phyloP scores from a whole-genome alignment of 768 basidiomycete genomes.

The Guyanaporus albipodus region DNA sequence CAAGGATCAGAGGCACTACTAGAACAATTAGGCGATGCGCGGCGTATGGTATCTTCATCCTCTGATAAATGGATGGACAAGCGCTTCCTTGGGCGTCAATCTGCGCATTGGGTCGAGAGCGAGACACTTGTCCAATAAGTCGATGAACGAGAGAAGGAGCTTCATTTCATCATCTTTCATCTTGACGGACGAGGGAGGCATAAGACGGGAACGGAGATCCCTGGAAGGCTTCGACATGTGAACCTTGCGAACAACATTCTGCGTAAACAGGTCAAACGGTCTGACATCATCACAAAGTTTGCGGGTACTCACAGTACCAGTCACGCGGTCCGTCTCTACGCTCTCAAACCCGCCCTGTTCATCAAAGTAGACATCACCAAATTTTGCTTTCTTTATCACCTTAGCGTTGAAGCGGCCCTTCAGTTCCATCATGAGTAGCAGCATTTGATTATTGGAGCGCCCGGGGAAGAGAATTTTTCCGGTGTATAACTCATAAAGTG shows the following conservation, averaged over 20 bases:
- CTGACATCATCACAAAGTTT: conserved; percentile 1
- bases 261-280: conserved; percentile 19
- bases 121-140: conserved; percentile 89
- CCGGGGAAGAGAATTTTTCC: conserved; percentile 98
- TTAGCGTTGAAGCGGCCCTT: conserved; percentile 91
- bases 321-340: conserved; percentile 79
- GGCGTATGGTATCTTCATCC: conserved; percentile 33
- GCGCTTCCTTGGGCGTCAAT: conserved; percentile 86
- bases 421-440: conserved; percentile 96
- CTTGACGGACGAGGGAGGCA: conserved; percentile 75
- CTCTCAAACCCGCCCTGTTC: conserved; percentile 85
- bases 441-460: conserved; percentile 96
- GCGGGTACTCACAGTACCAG: conserved; percentile 64
- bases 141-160: conserved; percentile 74
- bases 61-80: conserved; percentile 82
- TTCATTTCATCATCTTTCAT: conserved; percentile 88
- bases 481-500: conserved; percentile 92
- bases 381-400: conserved; percentile 92
- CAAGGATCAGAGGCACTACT: conserved; percentile 13
- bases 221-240: conserved; percentile 78
- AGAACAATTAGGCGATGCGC: conserved; percentile 15
- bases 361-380: conserved; percentile 91
- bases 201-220: conserved; percentile 76
- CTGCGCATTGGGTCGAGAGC: conserved; percentile 81
- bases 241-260: conserved; percentile 81